phyloP scores from a whole-genome alignment of 2,329 filamentous ascomycete genomes.

The Blastomyces gilchristii region DNA sequence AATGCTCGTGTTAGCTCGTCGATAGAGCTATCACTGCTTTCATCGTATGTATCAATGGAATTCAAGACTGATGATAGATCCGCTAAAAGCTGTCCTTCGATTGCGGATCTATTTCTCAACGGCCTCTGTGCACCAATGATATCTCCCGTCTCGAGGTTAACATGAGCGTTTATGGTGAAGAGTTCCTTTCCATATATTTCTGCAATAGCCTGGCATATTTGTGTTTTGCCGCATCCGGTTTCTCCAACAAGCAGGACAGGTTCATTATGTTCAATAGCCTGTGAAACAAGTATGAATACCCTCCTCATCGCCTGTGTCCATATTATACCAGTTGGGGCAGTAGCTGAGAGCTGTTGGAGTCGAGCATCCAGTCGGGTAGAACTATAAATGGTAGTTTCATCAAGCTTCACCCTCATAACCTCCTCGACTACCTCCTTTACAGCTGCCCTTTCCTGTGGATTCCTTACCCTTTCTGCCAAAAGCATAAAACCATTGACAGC shows the following conservation, averaged over 20 bases:
- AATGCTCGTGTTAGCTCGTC: slow-evolving; percentile 53
- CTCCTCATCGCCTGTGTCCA: slow-evolving; percentile 95
- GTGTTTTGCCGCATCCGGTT: slow-evolving; percentile 96
- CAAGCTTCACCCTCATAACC: slow-evolving; percentile 76
- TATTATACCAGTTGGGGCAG: slow-evolving; percentile 49
- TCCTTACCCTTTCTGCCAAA: slow-evolving; percentile 86
- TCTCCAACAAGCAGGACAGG: slow-evolving; percentile 91
- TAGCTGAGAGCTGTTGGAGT: slow-evolving; percentile 31
- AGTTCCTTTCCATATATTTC: slow-evolving; percentile 66
- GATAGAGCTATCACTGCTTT: slow-evolving; percentile 28
- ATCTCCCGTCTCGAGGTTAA: slow-evolving; percentile 96
- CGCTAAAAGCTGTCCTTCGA: slow-evolving; percentile 55
- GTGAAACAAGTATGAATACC: slow-evolving; percentile 77
- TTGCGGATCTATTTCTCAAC: slow-evolving; percentile 68
- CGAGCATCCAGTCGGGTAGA: slow-evolving; percentile 48
- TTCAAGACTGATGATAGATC: slow-evolving; percentile 45
- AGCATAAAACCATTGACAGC: slow-evolving; percentile 94
- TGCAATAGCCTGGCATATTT: slow-evolving; percentile 83
- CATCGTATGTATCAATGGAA: slow-evolving; percentile 20
- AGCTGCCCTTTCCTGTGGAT: slow-evolving; percentile 70
- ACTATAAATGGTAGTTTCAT: slow-evolving; percentile 64
- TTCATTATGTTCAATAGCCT: slow-evolving; percentile 80
- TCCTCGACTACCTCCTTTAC: slow-evolving; percentile 84
- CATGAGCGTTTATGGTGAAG: slow-evolving; percentile 90
- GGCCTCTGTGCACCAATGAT: slow-evolving; percentile 92